Conservation (phyloP, 306 rosid species). For the Vigna nakashimae region DNA sequence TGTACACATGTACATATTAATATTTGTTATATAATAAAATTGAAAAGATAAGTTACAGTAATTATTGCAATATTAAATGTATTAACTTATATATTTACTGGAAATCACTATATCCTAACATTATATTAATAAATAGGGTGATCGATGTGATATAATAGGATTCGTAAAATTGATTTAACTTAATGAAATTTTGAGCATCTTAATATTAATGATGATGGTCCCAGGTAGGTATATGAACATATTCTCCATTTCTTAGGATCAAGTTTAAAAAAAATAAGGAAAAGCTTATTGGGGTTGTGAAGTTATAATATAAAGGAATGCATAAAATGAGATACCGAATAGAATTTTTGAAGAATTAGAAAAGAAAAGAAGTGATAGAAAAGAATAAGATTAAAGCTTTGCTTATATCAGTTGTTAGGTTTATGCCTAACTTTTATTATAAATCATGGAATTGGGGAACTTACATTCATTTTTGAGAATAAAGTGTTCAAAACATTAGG, state of each 20-base stretch:
- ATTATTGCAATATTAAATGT: no score
- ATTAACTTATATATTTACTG: no score
- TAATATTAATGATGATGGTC: slow-evolving; percentile 13
- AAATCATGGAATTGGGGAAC: slow-evolving; percentile 45
- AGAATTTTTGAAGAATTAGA: slow-evolving; percentile 34
- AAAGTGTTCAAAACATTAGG: slow-evolving; percentile 59
- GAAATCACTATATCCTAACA: no score
- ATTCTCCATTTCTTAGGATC: slow-evolving; percentile 54
- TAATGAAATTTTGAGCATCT: slow-evolving; percentile 26
- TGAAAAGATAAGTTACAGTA: no score
- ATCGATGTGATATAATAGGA: no score
- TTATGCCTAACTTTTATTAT: slow-evolving; percentile 59
- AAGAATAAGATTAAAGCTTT: slow-evolving; percentile 55
- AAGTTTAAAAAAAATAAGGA: slow-evolving; percentile 39
- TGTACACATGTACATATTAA: no score
- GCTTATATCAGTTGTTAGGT: slow-evolving; percentile 52
- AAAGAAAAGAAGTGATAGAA: slow-evolving; percentile 36
- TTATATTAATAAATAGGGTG: no score
- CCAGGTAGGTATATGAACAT: slow-evolving; percentile 43
- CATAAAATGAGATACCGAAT: slow-evolving; percentile 19
- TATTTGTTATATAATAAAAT: no score
- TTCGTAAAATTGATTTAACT: not conserved
- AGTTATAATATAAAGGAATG: slow-evolving; percentile 32
- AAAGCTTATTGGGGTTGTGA: slow-evolving; percentile 38
- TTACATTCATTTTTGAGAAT: slow-evolving; percentile 53